Conservation (phyloP, 2,329 filamentous ascomycete species). For the Diaporthe citri region DNA sequence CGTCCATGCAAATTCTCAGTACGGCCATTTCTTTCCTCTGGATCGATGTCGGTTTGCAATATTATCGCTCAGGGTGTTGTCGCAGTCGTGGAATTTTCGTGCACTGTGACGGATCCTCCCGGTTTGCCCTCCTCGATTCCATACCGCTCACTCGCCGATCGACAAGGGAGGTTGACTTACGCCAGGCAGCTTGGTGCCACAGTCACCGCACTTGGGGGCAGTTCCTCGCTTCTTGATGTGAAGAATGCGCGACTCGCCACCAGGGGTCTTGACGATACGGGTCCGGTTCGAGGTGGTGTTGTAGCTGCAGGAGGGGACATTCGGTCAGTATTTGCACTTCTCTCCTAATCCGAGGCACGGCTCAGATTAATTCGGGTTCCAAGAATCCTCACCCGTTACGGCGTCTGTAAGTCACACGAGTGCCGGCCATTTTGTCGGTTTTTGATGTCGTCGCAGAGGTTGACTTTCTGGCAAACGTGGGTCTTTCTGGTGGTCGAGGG, state of each 20-base stretch:
- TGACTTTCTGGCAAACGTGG: constrained; percentile 40
- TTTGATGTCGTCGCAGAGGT: constrained; percentile 42
- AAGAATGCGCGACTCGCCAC: constrained; percentile 93
- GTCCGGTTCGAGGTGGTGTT: constrained; percentile 99
- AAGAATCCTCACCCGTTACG: constrained; percentile 78
- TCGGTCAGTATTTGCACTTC: constrained; percentile 42
- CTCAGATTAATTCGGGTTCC: constrained; percentile 39
- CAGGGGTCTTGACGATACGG: constrained; percentile 95
- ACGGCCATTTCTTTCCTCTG: not conserved
- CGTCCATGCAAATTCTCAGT: not conserved
- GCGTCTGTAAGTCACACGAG: constrained; percentile 78
- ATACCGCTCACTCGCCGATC: constrained; percentile 3
- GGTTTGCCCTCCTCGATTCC: constrained; percentile 28
- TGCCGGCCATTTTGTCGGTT: constrained; percentile 69
- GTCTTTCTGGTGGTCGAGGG: constrained; percentile 37
- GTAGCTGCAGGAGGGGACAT: constrained; percentile 73
- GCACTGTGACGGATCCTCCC: constrained; percentile 1
- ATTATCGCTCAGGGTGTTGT: not conserved
- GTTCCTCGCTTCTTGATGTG: constrained; percentile 99
- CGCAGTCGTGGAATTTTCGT: not conserved
- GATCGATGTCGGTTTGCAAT: not conserved
- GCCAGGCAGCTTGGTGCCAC: constrained; percentile 95
- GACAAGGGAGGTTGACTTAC: constrained; percentile 73
- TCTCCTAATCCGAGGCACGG: not conserved
- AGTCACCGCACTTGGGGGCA: constrained; percentile 99